Conservation (phyloP, 2,329 filamentous ascomycete genomes). For the Fusarium nodosum region DNA sequence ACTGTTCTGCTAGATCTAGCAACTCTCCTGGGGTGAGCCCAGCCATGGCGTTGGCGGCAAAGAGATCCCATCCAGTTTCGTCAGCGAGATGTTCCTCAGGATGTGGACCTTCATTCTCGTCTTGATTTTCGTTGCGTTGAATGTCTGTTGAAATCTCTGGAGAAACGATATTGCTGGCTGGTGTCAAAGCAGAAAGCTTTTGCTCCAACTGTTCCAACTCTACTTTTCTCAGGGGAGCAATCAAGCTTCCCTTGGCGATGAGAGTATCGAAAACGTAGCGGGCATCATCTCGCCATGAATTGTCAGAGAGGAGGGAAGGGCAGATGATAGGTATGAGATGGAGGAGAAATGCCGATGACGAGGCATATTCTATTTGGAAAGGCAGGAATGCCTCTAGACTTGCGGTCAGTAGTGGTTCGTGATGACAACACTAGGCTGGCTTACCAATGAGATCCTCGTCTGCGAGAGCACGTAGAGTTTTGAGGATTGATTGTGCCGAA, state of each 20-base stretch:
- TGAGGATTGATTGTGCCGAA: conserved; percentile 49
- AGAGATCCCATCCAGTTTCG: conserved; percentile 52
- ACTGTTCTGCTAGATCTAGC: conserved; percentile 51
- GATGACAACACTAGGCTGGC: background rate
- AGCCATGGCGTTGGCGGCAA: conserved; percentile 51
- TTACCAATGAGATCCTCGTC: conserved; percentile 51
- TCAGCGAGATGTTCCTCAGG: conserved; percentile 13
- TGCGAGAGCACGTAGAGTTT: conserved; percentile 46
- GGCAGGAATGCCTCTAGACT: conserved; percentile 54
- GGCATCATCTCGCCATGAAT: conserved; percentile 55
- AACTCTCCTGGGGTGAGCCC: conserved; percentile 52
- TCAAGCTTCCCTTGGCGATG: conserved; percentile 55
- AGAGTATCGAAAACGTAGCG: conserved; percentile 56
- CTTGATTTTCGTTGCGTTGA: background rate
- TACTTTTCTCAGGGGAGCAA: conserved; percentile 55
- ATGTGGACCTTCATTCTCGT: background rate
- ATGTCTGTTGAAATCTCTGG: background rate
- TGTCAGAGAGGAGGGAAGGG: conserved; percentile 54
- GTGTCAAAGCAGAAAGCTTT: conserved; percentile 54
- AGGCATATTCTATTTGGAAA: conserved; percentile 59
- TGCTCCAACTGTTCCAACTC: conserved; percentile 57
- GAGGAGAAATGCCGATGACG: conserved; percentile 58
- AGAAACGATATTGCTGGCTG: conserved; percentile 28
- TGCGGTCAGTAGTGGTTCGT: background rate
- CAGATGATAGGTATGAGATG: conserved; percentile 53